Evolutionary conservation across 2,329 filamentous ascomycete species (phyloP), one percentile per base, ranked within the genome.

Genomic region (Botrytis pseudocinerea): DNA sequence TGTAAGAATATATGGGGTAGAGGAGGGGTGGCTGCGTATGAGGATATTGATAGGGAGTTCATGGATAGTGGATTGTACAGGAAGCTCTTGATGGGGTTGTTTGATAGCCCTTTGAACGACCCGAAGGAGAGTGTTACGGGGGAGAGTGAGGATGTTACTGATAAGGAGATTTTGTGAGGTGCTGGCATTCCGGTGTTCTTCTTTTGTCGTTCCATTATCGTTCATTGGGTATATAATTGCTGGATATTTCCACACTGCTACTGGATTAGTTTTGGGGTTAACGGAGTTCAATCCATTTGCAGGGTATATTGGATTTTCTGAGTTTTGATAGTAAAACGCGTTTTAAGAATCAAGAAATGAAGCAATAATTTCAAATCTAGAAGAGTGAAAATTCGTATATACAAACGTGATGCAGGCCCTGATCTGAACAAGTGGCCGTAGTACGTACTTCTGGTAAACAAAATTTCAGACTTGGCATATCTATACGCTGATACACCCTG

Each of bases 41-140:
- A 73, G 16, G 44, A 73, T 38, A 48, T 73, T 22, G 71, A 73
- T 20, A 54, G 20, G n/a, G 71, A 73, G n/a, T 73, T 73, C 8
- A 10, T 73, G n/a, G 65, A 70, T 16, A 54, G 54, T 54, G 44
- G 65, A 22, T 8, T 73, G 16, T 73, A 70, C 12, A 73, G 60
- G 44, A 73, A 73, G 38, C 54, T 73, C 44, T 18, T 73, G 65
- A 59, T 44, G 42, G 71, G 65, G 22, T 18, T 73, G 46, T 73
- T 73, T 46, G 57, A 62, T n/a, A 70, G n/a, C 3, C 71, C 57
- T 25, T 46, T 28, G 22, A 54, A 60, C 4, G 40, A 8, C 42
- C 38, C 28, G 4, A 44, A 18, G 4, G 35, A 57, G 14, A 40
- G 3, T 61, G 51, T 18, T 32, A 40, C 6, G 22, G 35, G n/a